Base-by-base conservation (phyloP, 2,329 filamentous ascomycete species). In the Exophiala sideris region DNA sequence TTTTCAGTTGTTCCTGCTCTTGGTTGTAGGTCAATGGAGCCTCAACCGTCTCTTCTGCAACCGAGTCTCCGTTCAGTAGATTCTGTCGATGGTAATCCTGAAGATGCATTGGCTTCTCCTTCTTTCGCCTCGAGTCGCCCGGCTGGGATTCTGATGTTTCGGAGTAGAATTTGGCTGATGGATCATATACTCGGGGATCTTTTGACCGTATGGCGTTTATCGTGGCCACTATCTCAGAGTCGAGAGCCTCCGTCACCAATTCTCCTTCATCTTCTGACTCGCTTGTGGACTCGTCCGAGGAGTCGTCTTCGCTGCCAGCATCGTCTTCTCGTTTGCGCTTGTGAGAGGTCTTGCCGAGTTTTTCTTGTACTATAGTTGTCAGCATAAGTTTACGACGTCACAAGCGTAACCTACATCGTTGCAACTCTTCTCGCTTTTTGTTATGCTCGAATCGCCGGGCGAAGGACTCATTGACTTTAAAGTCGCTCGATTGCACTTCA, bases 401-500 rank as follows among this genome's bases (percentile, higher is more conserved):
- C 36, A 36, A 8, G 32, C 6, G 5, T 32, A 14, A 63, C 67
- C 58, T 69, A 72, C 68, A 61, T 57, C 68, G 67, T 72, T 91
- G 86, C 60, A 84, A 76, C 70, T 99, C 94, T 68, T 95, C 91
- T 54, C 92, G 83, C 76, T 96, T 96, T 77, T 97, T 96, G 75
- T 99, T 99, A 74, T 97, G 82, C 71, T 99, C 94, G 65, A 96
- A 97, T 38, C 89, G 81, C 63, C 82, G 84, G 40, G 94, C 94
- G 70, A 86, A 99, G 48, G 95, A 89, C 69, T 91, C 79, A 71
- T 99, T 97, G 72, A 99, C 86, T 69, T 88, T 91, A 69, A 97
- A 81, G 29, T 71, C 70, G 35, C 69, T 62, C 54, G 59, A 65
- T 20, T 68, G 57, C 21, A 70, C 61, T 39, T 70, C 45, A 11